Evolutionary conservation across 2,329 filamentous ascomycete species (phyloP), one percentile per base, ranked within the genome.

Genomic region (Arthrinium phaeospermum): DNA sequence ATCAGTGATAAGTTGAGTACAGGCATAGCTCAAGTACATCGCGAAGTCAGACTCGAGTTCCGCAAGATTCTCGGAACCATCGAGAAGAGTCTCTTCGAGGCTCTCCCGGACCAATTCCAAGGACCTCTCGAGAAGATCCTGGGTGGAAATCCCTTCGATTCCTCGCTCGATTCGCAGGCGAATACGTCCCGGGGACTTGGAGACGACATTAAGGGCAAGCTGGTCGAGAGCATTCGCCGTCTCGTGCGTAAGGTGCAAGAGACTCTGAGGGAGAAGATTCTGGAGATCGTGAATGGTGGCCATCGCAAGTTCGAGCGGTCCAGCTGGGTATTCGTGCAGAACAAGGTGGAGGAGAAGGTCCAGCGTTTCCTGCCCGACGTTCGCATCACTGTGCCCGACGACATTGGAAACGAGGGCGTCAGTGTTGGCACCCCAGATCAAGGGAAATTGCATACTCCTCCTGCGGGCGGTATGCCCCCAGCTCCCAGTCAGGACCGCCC

Each of bases 1-100:
- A 86, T 86, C 74, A 86, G 84, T 75, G 81, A 85, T 70, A 86
- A 86, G 76, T 77, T 86, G 24, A 85, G 83, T 73, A 85, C 83
- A 0, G 84, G 84, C 7, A 79, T 86, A 0, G 84, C 81, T 19
- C 80, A 77, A 70, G 84, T 86, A 7, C 84, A 86, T 76, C 75
- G 84, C 22, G 84, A 85, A 47, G 84, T 86, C 2, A 82, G 84
- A 16, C 79, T 86, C 13, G 84, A 86, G 74, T 86, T 86, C 79
- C 84, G 84, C 74, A 84, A 79, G 74, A 75, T 85, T 1, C 79
- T 86, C 0, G 84, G 83, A 53, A 78, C 72, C 4, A 86, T 86
- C 44, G 84, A 86, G 77, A 85, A 85, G 78, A 76, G 84, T 73
- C 80, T 86, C 0, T 86, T 86, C 45, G 84, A 86, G 76, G 74